A percentile compares a stretch with the other conserved stretches of the same genome.
phyloP scores from a whole-genome alignment of 768 basidiomycete genomes.

The Postia placenta region DNA sequence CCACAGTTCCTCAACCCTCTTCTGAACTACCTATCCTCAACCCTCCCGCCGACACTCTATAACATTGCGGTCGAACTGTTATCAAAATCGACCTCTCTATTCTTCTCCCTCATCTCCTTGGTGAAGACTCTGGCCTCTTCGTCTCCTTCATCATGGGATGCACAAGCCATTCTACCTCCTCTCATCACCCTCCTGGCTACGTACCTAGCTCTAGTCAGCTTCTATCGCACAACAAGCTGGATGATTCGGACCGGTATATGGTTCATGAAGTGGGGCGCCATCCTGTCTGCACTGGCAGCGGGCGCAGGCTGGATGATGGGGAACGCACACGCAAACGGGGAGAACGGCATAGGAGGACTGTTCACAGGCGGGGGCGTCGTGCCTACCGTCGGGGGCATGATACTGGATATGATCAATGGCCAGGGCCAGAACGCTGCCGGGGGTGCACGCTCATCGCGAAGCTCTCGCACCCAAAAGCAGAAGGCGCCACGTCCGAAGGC shows the following conservation, averaged over 20 bases:
- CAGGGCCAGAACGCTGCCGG: constrained; percentile 26
- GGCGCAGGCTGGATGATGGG: constrained; percentile 50
- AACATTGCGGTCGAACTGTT: constrained; percentile 43
- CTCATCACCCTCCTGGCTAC: constrained; percentile 66
- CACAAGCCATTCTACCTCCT: constrained; percentile 64
- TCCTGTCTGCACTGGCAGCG: constrained; percentile 50
- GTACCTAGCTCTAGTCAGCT: constrained; percentile 69
- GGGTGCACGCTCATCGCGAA: constrained; percentile 18
- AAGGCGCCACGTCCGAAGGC: constrained; percentile 34
- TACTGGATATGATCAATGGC: constrained; percentile 39
- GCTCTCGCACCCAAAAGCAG: constrained; percentile 10
- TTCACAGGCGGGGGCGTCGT: constrained; percentile 26
- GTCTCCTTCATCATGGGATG: constrained; percentile 57
- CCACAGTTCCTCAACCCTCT: constrained; percentile 48
- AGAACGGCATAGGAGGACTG: constrained; percentile 27
- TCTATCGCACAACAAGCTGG: constrained; percentile 78
- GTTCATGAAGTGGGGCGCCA: constrained; percentile 72
- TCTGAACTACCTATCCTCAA: constrained; percentile 47
- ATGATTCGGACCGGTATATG: constrained; percentile 59
- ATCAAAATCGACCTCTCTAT: constrained; percentile 45
- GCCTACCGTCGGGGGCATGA: constrained; percentile 32
- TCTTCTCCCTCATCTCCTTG: constrained; percentile 43
- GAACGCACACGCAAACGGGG: constrained; percentile 22
- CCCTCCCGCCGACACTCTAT: constrained; percentile 52
- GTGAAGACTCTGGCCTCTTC: constrained; percentile 41